Conservation (phyloP, 73 alveolate species). For the Tetrahymena malaccensis region DNA sequence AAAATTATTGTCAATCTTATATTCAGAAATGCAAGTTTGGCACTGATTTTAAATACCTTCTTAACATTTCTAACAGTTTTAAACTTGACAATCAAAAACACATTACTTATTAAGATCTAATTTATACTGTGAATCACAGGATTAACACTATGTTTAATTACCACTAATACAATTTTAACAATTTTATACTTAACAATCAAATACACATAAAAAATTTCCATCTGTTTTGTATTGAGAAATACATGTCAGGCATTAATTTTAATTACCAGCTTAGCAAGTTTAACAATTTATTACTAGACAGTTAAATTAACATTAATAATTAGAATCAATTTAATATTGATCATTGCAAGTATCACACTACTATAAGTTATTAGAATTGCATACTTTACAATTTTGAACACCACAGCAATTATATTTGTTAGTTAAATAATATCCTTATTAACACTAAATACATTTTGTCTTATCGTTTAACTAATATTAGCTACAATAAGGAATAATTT, state of each 20-base stretch:
- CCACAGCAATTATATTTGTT: neutral
- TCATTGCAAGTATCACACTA: neutral
- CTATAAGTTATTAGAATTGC: neutral
- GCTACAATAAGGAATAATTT: neutral
- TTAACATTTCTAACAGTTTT: neutral
- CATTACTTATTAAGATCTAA: neutral
- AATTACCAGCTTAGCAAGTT: neutral
- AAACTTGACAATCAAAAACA: neutral
- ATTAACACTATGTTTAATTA: neutral
- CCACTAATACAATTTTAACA: neutral
- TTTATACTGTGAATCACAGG: neutral
- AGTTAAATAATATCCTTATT: neutral
- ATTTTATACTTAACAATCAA: neutral
- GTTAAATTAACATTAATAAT: neutral
- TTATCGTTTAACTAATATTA: neutral
- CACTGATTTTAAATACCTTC: neutral
- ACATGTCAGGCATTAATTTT: neutral
- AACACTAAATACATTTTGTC: neutral
- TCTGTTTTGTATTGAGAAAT: neutral
- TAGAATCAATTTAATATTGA: neutral
- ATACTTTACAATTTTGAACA: neutral
- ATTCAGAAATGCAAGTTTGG: neutral
- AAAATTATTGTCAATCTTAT: neutral
- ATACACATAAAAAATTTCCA: neutral
- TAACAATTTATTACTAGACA: neutral